Evolutionary conservation across 139 green algal species (phyloP), one percentile per base, ranked within the genome.

Genomic region (Tetraselmis striata): DNA sequence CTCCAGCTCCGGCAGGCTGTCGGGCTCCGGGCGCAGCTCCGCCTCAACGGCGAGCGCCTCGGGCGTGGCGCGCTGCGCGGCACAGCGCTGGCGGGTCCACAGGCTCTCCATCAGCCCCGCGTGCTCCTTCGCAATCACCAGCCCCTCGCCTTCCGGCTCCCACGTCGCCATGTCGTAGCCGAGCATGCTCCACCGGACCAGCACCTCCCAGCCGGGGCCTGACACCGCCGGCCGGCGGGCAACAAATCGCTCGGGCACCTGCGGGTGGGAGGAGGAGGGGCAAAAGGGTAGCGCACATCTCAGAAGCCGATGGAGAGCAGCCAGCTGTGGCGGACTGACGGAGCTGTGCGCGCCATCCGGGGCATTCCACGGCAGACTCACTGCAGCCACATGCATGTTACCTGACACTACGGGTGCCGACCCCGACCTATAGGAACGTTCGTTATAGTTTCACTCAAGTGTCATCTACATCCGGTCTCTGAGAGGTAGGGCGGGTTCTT

Each of bases 121-220:
- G 80, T 88, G 82, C 29, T 93, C 84, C 1, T 90, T 87, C 29
- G 89, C 82, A 29, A 86, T 75, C 80, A 94, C 79, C 30, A 84
- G 29, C 28, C 83, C 86, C 76, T 87, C 80, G n/a, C 86, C 83
- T 67, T 93, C 90, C 28, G 81, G 32, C 91, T 98, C 94, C 94
- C 94, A 98, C 5, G 94, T 97, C 45, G 87, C 89, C n/a, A 90
- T 78, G 81, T 98, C 93, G 83, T 94, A 93, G 59, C 92, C 92
- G 59, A 95, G 86, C 27, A 81, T 74, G 5, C 29, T 82, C 94
- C 94, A 98, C 87, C 96, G 95, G 75, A 96, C 87, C 77, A 98
- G 90, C 79, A 97, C 91, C 87, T 98, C 92, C 94, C 94, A 98
- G 27, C 94, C 94, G 1, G 94, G 94, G 11, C 85, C 90, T 59